Conservation (phyloP, 768 basidiomycete species). For the Pleurotus sapidus region DNA sequence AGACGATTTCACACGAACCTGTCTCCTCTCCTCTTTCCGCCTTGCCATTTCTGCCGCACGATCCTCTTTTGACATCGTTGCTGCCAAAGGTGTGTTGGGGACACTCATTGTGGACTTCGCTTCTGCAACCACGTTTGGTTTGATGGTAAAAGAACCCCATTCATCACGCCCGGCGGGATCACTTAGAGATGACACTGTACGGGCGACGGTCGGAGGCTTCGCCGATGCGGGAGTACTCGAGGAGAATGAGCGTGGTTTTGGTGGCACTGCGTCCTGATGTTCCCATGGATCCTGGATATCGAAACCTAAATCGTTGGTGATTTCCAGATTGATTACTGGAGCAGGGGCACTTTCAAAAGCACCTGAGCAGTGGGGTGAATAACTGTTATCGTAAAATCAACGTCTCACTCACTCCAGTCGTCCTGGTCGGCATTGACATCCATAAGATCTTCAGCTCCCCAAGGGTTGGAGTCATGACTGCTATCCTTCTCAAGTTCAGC, state of each 20-base stretch:
- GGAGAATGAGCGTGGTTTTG: constrained; percentile 19
- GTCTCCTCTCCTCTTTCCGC: constrained; percentile 88
- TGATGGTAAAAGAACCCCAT: constrained; percentile 19
- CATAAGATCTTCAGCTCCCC: constrained; percentile 82
- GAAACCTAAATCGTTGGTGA: constrained; percentile 3
- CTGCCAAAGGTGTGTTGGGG: constrained; percentile 16
- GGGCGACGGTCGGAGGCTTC: background rate
- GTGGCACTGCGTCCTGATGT: constrained; percentile 11
- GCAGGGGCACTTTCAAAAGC: constrained; percentile 70
- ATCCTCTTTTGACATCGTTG: constrained; percentile 79
- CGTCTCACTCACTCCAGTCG: constrained; percentile 82
- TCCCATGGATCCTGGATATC: constrained; percentile 10
- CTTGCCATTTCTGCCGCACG: constrained; percentile 91
- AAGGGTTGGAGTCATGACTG: constrained; percentile 47
- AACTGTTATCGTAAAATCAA: background rate
- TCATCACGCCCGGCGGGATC: constrained; percentile 16
- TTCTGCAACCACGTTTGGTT: constrained; percentile 1
- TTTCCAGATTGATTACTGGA: constrained; percentile 12
- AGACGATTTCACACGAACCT: constrained; percentile 43
- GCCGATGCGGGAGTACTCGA: background rate
- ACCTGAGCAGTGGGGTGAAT: constrained; percentile 32
- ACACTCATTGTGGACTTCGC: constrained; percentile 15
- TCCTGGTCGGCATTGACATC: constrained; percentile 91
- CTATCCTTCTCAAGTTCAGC: constrained; percentile 57
- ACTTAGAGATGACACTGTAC: background rate